Base-by-base conservation (phyloP, 768 basidiomycete genomes). In the Lentinula detonsa region DNA sequence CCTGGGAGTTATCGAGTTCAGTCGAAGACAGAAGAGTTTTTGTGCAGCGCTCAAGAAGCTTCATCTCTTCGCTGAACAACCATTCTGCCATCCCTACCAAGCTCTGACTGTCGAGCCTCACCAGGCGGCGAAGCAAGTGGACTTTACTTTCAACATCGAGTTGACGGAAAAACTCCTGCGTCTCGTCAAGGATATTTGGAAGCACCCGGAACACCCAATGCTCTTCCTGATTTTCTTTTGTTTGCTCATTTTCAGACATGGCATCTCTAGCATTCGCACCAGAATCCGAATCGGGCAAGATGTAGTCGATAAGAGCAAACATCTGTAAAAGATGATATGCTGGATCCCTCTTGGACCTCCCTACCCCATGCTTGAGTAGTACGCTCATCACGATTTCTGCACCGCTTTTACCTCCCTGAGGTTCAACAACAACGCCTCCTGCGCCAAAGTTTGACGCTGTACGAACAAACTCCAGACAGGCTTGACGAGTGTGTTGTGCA, bases 11-110 rank as follows among this genome's bases (percentile, higher is more conserved):
- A 4, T 28, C 2, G 37, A 65, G 63, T 13, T 73, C 69, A 13
- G 67, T 67, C 49, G 85, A 68, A 1, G 65, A 63, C 54, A 75
- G 73, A 21, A 85, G 71, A 21, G 72, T 67, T 11, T 69, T 70
- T 6, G 71, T 71, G 35, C 53, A 54, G 7, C 37, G 53, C 53
- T 54, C 35, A 49, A 88, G 71, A n/a, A 76, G 72, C 68, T 82
- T 84, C 61, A 88, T 65, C 62, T 89, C 87, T 63, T 87, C 83
- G n/a, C 72, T 66, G 8, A 93, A 65, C 28, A 92, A 66, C 88
- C 89, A 93, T 62, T 88, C 86, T 16, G 83, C 86, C 2, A 88
- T 71, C 3, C 84, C 85, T 21, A 81, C 71, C 58, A 59, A 48
- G 28, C 76, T 69, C 2, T 82, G 84, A 5, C 75, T 70, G 63